Conservation (phyloP, 139 green algal species). For the Tetradesmus lagerheimii region DNA sequence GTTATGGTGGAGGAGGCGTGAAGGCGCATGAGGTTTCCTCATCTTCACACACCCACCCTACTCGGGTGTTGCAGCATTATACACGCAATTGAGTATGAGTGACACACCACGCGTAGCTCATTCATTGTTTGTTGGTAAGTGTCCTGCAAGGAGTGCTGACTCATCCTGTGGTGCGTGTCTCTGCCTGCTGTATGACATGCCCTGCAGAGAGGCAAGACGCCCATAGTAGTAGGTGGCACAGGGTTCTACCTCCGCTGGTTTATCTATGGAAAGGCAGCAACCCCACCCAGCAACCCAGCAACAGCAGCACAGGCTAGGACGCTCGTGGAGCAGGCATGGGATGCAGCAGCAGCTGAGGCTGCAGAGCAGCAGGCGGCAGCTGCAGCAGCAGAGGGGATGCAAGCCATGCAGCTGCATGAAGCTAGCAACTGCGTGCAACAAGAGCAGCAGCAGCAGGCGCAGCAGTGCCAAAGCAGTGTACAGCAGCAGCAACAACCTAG, state of each 20-base stretch:
- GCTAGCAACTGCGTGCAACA: no score
- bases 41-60: no score
- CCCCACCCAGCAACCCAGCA: conserved; percentile 63
- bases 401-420: background rate
- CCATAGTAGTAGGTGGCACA: conserved; percentile 95
- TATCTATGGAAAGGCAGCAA: conserved; percentile 82
- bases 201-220: conserved; percentile 75
- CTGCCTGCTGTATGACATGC: no score
- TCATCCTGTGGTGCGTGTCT: background rate
- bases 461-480: background rate
- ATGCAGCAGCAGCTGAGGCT: background rate
- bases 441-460: background rate
- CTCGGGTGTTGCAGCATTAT: no score
- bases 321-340: conserved; percentile 48
- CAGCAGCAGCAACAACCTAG: background rate
- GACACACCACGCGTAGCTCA: no score
- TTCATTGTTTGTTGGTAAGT: background rate
- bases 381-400: background rate
- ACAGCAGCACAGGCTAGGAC: conserved; percentile 53
- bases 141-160: background rate
- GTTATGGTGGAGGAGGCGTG: no score
- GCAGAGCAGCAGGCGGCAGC: background rate
- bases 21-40: no score
- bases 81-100: no score
- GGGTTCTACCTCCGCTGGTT: conserved; percentile 96